These are phyloP conservation scores for Trichosporon sp. DNA, from an alignment of 1,284 basidiomycete genomes.

Conservation along the genomic window DNA sequence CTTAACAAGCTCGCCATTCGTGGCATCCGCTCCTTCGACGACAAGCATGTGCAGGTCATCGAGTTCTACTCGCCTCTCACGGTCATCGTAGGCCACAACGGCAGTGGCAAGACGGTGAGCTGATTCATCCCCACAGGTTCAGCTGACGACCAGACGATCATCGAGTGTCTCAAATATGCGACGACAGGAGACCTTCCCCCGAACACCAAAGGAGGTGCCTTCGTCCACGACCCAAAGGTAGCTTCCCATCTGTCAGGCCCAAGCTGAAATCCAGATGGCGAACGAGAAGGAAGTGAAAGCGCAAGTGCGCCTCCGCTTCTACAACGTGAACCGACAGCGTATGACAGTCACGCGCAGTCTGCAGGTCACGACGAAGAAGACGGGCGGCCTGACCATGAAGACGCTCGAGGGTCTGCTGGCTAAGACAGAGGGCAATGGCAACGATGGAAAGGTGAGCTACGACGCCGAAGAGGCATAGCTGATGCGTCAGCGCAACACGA, in stretches of 20 bases:
- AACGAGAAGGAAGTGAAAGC: constrained; percentile 98
- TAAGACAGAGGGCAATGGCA: constrained; percentile 61
- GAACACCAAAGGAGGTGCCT: constrained; percentile 95
- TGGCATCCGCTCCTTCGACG: constrained; percentile 69
- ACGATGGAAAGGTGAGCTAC: constrained; percentile 52
- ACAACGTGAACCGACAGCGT: constrained; percentile 73
- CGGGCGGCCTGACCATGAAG: constrained; percentile 84
- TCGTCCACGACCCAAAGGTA: constrained; percentile 89
- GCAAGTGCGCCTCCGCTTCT: constrained; percentile 90
- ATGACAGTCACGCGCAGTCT: constrained; percentile 94
- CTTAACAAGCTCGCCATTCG: constrained; percentile 86
- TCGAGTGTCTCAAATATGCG: constrained; percentile 98
- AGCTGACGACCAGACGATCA: constrained; percentile 62
- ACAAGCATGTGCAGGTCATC: constrained; percentile 89
- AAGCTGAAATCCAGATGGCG: constrained; percentile 61
- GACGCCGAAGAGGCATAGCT: constrained; percentile 7
- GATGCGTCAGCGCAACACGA: constrained; percentile 63
- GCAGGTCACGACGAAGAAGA: constrained; percentile 90
- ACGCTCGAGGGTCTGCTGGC: constrained; percentile 90
- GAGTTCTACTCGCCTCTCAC: constrained; percentile 97
- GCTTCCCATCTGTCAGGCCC: background rate
- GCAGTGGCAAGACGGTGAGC: constrained; percentile 85
- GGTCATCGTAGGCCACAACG: constrained; percentile 98
- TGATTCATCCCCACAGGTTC: background rate
- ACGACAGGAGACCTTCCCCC: constrained; percentile 97